These are phyloP conservation scores for Isoetes taiwanensis DNA, from an alignment of 75 land plant genomes.

Conservation along the genomic window DNA sequence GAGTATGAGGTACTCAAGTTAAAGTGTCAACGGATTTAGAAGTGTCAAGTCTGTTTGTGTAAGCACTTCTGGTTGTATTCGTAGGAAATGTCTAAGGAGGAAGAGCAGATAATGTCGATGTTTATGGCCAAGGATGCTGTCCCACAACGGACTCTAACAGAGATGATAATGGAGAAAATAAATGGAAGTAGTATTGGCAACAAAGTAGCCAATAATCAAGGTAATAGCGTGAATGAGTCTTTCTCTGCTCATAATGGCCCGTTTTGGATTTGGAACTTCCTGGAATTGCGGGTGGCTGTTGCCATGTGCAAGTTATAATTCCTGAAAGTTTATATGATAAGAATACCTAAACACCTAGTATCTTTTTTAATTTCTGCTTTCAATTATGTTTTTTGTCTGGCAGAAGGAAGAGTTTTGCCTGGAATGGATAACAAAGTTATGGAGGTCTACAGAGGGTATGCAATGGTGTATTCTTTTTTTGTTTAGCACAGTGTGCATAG, in stretches of 20 bases:
- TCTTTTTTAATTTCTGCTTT: background rate
- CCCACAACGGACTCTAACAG: slow-evolving; percentile 70
- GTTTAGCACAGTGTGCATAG: background rate
- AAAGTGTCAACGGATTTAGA: background rate
- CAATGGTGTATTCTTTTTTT: background rate
- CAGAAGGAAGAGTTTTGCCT: slow-evolving; percentile 37
- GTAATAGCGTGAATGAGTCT: slow-evolving; percentile 24
- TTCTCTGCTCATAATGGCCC: background rate
- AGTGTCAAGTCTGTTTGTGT: background rate
- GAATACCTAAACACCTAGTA: no score
- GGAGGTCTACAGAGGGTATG: slow-evolving; percentile 73
- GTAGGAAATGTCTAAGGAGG: slow-evolving; percentile 73
- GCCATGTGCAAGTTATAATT: background rate
- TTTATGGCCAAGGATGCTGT: slow-evolving; percentile 54
- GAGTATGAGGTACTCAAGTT: slow-evolving; percentile 22
- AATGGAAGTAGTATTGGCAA: slow-evolving; percentile 21
- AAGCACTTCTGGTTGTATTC: background rate
- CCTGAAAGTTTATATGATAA: no score
- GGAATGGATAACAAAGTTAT: slow-evolving; percentile 50
- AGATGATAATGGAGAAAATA: slow-evolving; percentile 57
- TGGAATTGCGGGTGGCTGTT: background rate
- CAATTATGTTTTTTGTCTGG: slow-evolving; percentile 15
- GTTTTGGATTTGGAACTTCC: background rate
- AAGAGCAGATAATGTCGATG: slow-evolving; percentile 59
- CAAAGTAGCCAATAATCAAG: background rate